Base-by-base conservation (phyloP, 768 basidiomycete genomes). In the Tulasnella sp. region DNA sequence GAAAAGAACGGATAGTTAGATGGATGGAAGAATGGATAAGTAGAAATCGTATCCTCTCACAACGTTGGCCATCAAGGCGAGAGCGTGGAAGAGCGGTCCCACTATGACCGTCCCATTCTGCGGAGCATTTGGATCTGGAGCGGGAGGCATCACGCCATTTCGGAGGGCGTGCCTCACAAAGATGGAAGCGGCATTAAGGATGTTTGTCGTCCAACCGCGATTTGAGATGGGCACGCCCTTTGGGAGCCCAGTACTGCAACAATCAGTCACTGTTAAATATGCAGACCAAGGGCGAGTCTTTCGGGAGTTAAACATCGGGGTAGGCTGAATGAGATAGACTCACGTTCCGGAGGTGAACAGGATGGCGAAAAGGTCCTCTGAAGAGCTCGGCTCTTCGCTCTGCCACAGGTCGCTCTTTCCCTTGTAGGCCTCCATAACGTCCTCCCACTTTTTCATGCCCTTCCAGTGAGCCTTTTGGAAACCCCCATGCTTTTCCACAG, bases 141-240 rank as follows among this genome's bases (percentile, higher is more conserved):
- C 27, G 19, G 21, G 49, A 27, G 19, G 38, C 12, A 17, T 22
- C 12, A 12, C 80, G 78, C 62, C 72, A 70, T 54, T 80, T 71
- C 53, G 64, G 1, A 72, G 63, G n/a, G 64, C 79, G 73, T 59
- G 76, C 65, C 80, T 74, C 56, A 70, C 66, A 4, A 73, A 70
- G 24, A 73, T 76, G 12, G 72, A 75, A n/a, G 76, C 67, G 21
- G 78, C 71, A 68, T 82, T 83, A 11, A 78, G 68, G 4, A 78
- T 70, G 66, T 84, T 83, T 2, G 81, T 79, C 46, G 84, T 63
- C 63, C 77, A 82, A 63, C 78, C 78, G 11, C 83, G 76, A 60
- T 84, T 81, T 0, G 82, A 81, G 62, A 79, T 80, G 21, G 83
- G 67, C 21, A 84, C 83, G n/a, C 81, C 83, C 68, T 86, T 82